Percentiles rank a stretch among this genome's conserved stretches.
phyloP scores from a whole-genome alignment of 2,329 filamentous ascomycete species.

The Calonectria pseudoreteaudii region DNA sequence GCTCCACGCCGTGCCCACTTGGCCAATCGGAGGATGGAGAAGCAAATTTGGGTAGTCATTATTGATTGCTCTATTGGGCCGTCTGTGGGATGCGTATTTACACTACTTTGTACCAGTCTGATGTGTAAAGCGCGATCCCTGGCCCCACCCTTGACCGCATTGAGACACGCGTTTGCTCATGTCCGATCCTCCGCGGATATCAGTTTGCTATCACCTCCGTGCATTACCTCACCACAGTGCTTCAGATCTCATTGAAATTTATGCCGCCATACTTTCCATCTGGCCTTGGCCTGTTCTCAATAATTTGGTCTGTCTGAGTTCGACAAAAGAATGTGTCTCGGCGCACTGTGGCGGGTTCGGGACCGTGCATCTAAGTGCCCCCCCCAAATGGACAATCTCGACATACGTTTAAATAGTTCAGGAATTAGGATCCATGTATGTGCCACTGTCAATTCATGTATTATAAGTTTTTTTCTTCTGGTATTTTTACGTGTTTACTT shows the following conservation, averaged over 20 bases:
- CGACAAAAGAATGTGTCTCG: no score
- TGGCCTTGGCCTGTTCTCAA: no score
- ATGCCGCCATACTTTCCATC: no score
- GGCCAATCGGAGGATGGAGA: background rate
- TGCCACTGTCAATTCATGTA: background rate
- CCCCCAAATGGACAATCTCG: no score
- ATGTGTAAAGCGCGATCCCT: background rate
- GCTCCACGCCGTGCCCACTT: background rate
- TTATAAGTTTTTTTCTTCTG: background rate
- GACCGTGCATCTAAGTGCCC: no score
- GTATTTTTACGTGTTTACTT: background rate
- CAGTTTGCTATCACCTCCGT: background rate
- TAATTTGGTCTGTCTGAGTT: no score
- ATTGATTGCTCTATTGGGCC: background rate
- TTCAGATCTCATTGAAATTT: no score
- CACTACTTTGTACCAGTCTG: background rate
- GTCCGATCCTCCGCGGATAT: background rate
- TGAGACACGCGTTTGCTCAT: background rate
- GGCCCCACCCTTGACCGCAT: background rate
- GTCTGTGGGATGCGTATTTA: background rate
- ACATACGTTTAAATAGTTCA: no score
- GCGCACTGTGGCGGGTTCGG: no score
- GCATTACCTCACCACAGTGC: background rate
- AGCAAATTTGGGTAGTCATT: background rate
- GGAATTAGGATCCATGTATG: background rate